Evolutionary conservation across 1,284 basidiomycete genomes (phyloP).

Genomic region (Boletus semigastroideus): DNA sequence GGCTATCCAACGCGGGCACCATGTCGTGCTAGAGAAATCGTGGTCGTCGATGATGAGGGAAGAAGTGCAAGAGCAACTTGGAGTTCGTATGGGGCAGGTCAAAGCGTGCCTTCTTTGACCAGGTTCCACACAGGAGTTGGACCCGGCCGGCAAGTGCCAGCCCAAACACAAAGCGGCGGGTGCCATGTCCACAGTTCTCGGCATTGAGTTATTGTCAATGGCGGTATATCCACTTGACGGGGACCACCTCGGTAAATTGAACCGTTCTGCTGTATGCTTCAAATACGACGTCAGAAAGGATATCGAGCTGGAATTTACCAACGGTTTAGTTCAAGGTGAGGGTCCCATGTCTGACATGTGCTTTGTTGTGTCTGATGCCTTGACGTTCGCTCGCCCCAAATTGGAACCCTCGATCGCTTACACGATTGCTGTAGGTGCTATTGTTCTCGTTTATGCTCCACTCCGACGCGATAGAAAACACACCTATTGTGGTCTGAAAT

Average conservation of each 20-base stretch:
- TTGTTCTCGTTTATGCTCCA: conserved; percentile 18
- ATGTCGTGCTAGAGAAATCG: background rate
- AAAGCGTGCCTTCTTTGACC: background rate
- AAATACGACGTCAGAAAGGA: no score
- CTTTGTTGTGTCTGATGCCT: conserved; percentile 11
- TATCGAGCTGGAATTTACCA: no score
- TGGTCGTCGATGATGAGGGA: background rate
- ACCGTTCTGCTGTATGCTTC: no score
- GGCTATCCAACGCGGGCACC: conserved; percentile 14
- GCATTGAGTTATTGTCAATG: no score
- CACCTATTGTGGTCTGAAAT: background rate
- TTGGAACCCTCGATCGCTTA: conserved; percentile 14
- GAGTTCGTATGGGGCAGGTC: no score
- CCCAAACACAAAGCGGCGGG: background rate
- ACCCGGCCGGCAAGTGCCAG: background rate
- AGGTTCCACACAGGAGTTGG: background rate
- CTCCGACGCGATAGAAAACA: background rate
- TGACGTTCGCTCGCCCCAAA: conserved; percentile 12
- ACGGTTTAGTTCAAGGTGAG: no score
- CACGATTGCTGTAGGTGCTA: conserved; percentile 15
- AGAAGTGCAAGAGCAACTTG: background rate
- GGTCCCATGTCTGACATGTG: no score
- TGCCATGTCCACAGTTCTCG: no score
- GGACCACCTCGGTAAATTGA: no score
- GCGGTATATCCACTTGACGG: no score